phyloP scores from a whole-genome alignment of 495 filamentous ascomycete species.

The Friedmanniomyces endolithicus region DNA sequence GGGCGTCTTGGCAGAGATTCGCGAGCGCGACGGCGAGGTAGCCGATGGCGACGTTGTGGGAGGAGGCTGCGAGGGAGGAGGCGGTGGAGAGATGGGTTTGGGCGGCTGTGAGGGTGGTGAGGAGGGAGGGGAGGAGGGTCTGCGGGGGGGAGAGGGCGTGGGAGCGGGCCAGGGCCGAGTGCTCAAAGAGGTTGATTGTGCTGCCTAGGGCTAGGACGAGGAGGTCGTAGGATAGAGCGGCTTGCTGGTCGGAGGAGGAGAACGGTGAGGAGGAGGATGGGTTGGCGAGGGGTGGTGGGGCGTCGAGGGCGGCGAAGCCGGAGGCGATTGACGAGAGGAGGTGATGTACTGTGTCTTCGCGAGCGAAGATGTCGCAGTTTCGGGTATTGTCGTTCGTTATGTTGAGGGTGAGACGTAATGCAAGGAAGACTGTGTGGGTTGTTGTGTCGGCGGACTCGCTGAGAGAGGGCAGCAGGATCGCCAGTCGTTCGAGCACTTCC shows the following conservation, averaged over 20 bases:
- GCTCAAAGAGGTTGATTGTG: conserved; percentile 82
- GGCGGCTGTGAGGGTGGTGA: conserved; percentile 7
- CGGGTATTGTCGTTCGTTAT: conserved; percentile 67
- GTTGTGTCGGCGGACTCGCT: not conserved
- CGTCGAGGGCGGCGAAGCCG: conserved; percentile 23
- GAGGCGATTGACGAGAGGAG: conserved; percentile 38
- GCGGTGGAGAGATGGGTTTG: conserved; percentile 10
- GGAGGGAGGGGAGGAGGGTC: not conserved
- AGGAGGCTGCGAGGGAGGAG: conserved; percentile 45
- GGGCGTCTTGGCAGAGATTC: conserved; percentile 53
- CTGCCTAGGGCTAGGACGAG: conserved; percentile 71
- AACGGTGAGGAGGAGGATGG: conserved; percentile 20
- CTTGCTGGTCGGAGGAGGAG: conserved; percentile 36
- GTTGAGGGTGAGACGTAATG: conserved; percentile 67
- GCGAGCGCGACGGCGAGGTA: conserved; percentile 80
- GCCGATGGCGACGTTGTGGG: conserved; percentile 76
- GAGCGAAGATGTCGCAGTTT: conserved; percentile 55
- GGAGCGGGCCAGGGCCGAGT: conserved; percentile 43
- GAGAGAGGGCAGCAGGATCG: not conserved
- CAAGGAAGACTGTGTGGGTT: conserved; percentile 13
- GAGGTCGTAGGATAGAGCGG: conserved; percentile 45
- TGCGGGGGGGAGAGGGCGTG: not conserved
- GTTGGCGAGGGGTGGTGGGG: conserved; percentile 23
- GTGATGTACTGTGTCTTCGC: conserved; percentile 41
- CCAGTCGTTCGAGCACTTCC: conserved; percentile 1